Conservation (phyloP, 2,329 filamentous ascomycete genomes). For the Trichocomaceae sp. region DNA sequence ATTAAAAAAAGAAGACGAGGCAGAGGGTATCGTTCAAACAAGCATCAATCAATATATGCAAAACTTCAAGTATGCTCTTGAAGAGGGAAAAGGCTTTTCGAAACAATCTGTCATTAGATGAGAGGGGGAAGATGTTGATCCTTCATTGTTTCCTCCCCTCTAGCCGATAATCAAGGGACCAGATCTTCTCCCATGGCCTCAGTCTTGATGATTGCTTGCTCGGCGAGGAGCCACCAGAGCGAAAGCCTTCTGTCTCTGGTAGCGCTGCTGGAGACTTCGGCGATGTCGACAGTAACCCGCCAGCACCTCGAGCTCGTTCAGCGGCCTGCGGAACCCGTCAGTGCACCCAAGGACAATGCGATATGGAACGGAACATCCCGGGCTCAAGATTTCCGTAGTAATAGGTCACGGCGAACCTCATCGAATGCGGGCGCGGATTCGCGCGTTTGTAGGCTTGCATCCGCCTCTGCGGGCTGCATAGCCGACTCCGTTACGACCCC, state of each 20-base stretch:
- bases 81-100: not conserved
- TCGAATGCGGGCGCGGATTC: constrained; percentile 39
- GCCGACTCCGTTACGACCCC: constrained; percentile 29
- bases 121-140: not conserved
- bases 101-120: not conserved
- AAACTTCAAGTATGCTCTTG: not conserved
- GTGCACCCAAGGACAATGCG: constrained; percentile 6
- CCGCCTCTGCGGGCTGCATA: constrained; percentile 30
- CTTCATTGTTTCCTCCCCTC: constrained; percentile 11
- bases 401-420: constrained; percentile 44
- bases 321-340: constrained; percentile 10
- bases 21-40: constrained; percentile 7
- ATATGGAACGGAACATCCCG: constrained; percentile 1
- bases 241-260: not conserved
- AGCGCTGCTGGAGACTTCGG: constrained; percentile 1
- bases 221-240: constrained; percentile 5
- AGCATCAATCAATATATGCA: not conserved
- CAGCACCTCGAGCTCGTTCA: constrained; percentile 1
- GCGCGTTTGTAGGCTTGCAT: constrained; percentile 28
- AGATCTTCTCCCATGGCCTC: constrained; percentile 13
- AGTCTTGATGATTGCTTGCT: constrained; percentile 10
- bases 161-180: constrained; percentile 12
- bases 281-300: not conserved
- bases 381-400: constrained; percentile 35
- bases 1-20: not conserved